These are phyloP conservation scores for Goniomonas avonlea DNA, from an alignment of 78 protist genomes.

Conservation along the genomic window DNA sequence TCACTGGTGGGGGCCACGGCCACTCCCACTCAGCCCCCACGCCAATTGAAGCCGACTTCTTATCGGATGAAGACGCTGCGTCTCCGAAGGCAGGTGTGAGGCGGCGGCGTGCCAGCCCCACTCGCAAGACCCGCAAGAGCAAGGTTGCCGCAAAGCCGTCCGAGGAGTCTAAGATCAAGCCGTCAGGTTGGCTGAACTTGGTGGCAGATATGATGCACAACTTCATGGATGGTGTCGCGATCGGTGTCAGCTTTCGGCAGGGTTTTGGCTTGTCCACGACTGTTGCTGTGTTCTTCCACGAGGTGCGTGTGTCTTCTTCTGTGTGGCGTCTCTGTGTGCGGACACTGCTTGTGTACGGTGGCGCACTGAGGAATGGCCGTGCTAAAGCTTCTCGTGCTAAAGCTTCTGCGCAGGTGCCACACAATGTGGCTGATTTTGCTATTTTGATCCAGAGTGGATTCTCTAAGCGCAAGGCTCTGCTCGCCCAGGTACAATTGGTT, in stretches of 20 bases:
- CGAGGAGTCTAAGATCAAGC: not conserved
- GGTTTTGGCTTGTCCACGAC: slow-evolving; percentile 43
- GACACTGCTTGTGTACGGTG: too few species aligned
- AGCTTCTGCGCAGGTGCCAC: slow-evolving; percentile 52
- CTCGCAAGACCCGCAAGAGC: too few species aligned
- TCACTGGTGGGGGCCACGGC: not conserved
- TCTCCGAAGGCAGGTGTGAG: too few species aligned
- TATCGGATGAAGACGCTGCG: too few species aligned
- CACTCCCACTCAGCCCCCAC: slow-evolving; percentile 16
- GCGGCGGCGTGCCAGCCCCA: too few species aligned
- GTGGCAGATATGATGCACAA: slow-evolving; percentile 57
- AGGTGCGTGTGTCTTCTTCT: too few species aligned
- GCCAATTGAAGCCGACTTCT: too few species aligned
- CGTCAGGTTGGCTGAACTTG: slow-evolving; percentile 36
- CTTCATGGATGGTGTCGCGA: slow-evolving; percentile 61
- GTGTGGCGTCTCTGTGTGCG: too few species aligned
- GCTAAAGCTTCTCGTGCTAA: too few species aligned
- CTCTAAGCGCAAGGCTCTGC: not conserved
- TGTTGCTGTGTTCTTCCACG: slow-evolving; percentile 54
- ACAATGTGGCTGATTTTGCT: slow-evolving; percentile 62
- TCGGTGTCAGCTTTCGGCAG: slow-evolving; percentile 37
- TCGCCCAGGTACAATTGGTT: slow-evolving; percentile 1
- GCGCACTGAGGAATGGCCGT: too few species aligned
- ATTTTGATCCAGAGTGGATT: slow-evolving; percentile 49
- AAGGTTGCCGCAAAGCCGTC: not conserved